These are phyloP conservation scores for Sporothrix luriei DNA, from an alignment of 2,329 filamentous ascomycete genomes.

Conservation along the genomic window DNA sequence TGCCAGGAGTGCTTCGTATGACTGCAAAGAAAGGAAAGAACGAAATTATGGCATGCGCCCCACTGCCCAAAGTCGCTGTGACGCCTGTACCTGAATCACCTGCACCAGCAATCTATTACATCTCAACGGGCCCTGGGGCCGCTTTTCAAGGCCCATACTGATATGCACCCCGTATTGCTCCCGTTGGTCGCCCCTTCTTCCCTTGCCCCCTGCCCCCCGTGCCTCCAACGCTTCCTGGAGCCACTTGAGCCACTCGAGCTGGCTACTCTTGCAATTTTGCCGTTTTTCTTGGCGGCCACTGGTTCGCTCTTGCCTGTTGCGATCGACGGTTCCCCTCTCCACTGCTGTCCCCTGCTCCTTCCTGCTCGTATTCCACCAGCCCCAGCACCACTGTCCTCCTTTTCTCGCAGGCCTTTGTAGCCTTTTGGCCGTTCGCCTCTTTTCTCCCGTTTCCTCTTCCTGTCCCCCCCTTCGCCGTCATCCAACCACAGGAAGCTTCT, in stretches of 20 bases:
- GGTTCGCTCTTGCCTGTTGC: slow-evolving; percentile 30
- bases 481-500: slow-evolving; percentile 21
- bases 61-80: background rate
- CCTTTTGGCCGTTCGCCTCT: background rate
- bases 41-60: slow-evolving; percentile 1
- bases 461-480: background rate
- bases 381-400: slow-evolving; percentile 8
- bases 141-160: background rate
- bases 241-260: slow-evolving; percentile 7
- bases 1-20: background rate
- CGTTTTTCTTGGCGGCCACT: slow-evolving; percentile 23
- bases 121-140: background rate
- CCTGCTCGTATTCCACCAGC: slow-evolving; percentile 18
- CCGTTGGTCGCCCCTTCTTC: slow-evolving; percentile 12
- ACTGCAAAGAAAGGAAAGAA: background rate
- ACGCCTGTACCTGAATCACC: background rate
- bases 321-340: slow-evolving; percentile 31
- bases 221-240: background rate
- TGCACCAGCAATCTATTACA: slow-evolving; percentile 16
- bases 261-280: slow-evolving; percentile 23
- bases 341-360: too few relatives aligned
- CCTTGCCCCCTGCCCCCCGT: background rate
- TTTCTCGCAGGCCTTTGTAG: slow-evolving; percentile 13
- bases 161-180: slow-evolving; percentile 27
- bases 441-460: background rate